Evolutionary conservation across 2,329 filamentous ascomycete genomes (phyloP), one percentile per base, ranked within the genome.

Genomic region (Knoxdaviesia proteae): DNA sequence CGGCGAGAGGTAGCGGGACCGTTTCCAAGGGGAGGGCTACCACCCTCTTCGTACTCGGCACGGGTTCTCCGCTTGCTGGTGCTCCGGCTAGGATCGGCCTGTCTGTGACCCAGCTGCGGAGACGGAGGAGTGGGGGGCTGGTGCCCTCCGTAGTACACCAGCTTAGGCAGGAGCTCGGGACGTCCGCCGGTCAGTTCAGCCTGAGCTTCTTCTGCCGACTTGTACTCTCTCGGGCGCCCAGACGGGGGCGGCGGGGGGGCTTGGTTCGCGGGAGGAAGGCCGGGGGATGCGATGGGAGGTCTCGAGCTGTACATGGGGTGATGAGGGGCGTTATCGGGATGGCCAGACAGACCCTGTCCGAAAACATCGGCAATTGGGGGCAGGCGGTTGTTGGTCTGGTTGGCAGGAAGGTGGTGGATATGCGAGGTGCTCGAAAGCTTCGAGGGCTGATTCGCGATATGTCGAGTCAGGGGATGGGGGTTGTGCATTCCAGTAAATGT

Each of bases 331-430:
- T 61, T 69, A 7, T 84, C 61, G 53, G 72, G 62, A 61, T 78
- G 67, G 50, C 73, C 59, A 50, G 74, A 65, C 50, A 93, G 66
- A 34, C 78, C 71, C 53, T 92, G 83, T 11, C 83, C 84, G 54
- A 98, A 94, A 9, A 98, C 90, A 55, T 96, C 90, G 35, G 84
- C 80, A 45, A 98, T 90, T 3, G 90, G 88, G 2, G 90, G 90
- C 40, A 98, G 69, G 34, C 88, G 80, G 59, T 96, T 96, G 58
- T 74, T 79, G 2, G 86, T 94, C 60, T 94, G 88, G 45, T 74
- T 80, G 29, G 84, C 86, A 7, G 84, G 84, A 4, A 87, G 70
- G 55, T 93, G 86, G 60, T 93, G 84, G 54, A 94, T 90, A 57
- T 94, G 86, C 29, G 83, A 88, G 1, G 79, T 86, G 54, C 78